phyloP scores from a whole-genome alignment of 1,139 yeast species.

The Pichia sp. region DNA sequence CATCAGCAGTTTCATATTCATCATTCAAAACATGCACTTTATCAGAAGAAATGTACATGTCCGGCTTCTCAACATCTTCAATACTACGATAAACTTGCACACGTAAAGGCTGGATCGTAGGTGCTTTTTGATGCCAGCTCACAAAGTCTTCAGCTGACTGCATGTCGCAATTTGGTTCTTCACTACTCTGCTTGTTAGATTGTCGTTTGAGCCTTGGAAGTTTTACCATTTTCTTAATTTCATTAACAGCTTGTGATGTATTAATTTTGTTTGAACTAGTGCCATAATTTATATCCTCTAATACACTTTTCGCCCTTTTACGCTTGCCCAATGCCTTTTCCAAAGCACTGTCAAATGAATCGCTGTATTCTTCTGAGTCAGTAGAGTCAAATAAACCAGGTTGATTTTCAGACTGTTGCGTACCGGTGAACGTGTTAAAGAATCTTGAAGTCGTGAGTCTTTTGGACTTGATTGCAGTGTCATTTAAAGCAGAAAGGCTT shows the following conservation, averaged over 20 bases:
- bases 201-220: no score
- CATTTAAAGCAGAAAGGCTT: no score
- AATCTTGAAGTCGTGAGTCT: conserved; percentile 2
- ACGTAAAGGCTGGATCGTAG: background rate
- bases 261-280: no score
- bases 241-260: no score
- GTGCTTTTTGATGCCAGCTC: conserved; percentile 2
- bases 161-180: background rate
- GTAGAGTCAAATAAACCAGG: conserved; percentile 5
- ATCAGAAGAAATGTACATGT: no score
- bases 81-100: background rate
- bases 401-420: background rate
- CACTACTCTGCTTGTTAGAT: background rate
- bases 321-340: conserved; percentile 2
- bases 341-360: conserved; percentile 10
- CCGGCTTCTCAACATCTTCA: no score
- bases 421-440: conserved; percentile 1
- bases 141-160: conserved; percentile 6
- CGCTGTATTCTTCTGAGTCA: conserved; percentile 5
- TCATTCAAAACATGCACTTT: no score
- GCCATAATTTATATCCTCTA: no score
- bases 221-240: no score
- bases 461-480: background rate
- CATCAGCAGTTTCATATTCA: no score
- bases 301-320: conserved; percentile 3